A percentile compares a stretch with the other conserved stretches of the same genome.
Evolutionary conservation across 176 grass and related monocot genomes (phyloP).

Genomic region (Canna indica): DNA sequence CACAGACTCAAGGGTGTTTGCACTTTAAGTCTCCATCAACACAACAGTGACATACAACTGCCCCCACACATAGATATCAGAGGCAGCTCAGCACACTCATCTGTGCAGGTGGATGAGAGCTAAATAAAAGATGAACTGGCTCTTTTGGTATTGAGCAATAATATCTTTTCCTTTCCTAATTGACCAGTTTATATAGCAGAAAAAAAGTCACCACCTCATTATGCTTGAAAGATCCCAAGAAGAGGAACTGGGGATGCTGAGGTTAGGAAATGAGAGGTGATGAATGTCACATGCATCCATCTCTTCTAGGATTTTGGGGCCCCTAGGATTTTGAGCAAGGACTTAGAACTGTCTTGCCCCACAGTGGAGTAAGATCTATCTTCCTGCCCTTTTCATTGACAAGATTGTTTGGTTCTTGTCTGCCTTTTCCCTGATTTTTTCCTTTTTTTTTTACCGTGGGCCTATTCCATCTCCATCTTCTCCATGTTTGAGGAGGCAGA

Average conservation of each 20-base stretch:
- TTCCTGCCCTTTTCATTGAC: conserved; percentile 30
- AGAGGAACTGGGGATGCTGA: conserved; percentile 6
- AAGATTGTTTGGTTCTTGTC: conserved; percentile 33
- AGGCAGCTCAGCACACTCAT: neutral
- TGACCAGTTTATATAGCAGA: neutral
- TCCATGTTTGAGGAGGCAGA: conserved; percentile 2
- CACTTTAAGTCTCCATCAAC: conserved; percentile 18
- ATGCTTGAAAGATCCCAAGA: neutral
- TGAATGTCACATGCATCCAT: conserved; percentile 40
- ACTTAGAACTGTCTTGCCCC: conserved; percentile 23
- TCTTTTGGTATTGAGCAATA: conserved; percentile 14
- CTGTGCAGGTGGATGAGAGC: conserved; percentile 36
- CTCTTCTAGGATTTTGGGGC: conserved; percentile 27
- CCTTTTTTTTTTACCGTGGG: conserved; percentile 2
- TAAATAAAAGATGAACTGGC: conserved; percentile 13
- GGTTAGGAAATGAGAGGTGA: conserved; percentile 5
- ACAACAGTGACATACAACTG: neutral
- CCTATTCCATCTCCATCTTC: conserved; percentile 27
- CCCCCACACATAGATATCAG: neutral
- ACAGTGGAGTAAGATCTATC: conserved; percentile 30
- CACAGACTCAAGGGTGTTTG: conserved; percentile 15
- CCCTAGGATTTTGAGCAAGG: conserved; percentile 27
- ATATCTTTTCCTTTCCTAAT: conserved; percentile 13
- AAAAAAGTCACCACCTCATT: neutral
- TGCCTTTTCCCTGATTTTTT: conserved; percentile 24